A percentile compares a stretch with the other conserved stretches of the same genome.
Conservation (phyloP, 441 rosid genomes). For the Kokia cookei region DNA sequence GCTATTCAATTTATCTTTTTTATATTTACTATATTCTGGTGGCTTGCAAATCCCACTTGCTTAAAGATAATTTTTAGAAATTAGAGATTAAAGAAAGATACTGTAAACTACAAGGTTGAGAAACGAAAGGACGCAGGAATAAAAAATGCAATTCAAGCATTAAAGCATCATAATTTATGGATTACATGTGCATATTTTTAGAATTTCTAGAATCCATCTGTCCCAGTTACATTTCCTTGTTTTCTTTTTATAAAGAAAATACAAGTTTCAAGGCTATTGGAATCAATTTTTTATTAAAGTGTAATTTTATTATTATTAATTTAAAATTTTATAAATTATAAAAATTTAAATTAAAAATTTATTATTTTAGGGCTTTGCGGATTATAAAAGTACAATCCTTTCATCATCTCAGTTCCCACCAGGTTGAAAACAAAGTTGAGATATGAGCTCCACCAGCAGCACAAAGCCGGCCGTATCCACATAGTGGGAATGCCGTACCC, state of each 20-base stretch:
- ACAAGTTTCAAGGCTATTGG: neutral
- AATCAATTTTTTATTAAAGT: neutral
- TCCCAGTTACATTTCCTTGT: neutral
- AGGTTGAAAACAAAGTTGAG: neutral
- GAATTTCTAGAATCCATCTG: neutral
- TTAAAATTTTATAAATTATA: no score
- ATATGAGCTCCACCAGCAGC: neutral
- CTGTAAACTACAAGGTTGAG: neutral
- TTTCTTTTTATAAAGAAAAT: neutral
- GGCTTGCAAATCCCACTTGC: neutral
- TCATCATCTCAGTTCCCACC: neutral
- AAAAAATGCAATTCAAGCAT: no score
- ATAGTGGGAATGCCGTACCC: constrained; percentile 31
- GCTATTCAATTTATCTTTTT: neutral
- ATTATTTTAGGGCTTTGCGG: no score
- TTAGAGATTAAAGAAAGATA: neutral
- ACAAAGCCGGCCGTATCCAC: neutral
- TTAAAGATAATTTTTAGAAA: neutral
- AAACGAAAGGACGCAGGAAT: neutral
- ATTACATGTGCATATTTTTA: neutral
- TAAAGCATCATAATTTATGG: neutral
- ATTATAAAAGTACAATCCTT: neutral
- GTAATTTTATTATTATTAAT: no score
- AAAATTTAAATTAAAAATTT: no score
- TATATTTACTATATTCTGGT: neutral